A percentile compares a stretch with the other conserved stretches of the same genome.
Conservation (phyloP, 2,329 filamentous ascomycete genomes). For the Diplodia corticola region DNA sequence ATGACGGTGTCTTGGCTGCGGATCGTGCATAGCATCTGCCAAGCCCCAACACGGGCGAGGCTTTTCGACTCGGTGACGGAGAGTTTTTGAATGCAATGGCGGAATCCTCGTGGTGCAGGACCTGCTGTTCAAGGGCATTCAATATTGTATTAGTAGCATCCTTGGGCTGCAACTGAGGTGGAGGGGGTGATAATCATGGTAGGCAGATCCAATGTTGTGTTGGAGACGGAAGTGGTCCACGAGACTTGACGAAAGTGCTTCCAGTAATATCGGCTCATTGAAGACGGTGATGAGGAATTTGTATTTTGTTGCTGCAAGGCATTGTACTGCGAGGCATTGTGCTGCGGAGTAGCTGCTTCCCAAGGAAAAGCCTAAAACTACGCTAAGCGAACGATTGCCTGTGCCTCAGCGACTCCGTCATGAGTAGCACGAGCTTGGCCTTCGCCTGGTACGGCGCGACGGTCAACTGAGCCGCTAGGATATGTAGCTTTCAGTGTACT, state of each 20-base stretch:
- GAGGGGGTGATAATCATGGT: no score
- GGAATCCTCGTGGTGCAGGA: neutral
- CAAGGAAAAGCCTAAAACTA: no score
- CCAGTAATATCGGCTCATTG: neutral
- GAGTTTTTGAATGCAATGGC: neutral
- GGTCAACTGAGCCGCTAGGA: no score
- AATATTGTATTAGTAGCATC: no score
- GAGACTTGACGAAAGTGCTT: neutral
- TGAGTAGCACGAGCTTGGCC: no score
- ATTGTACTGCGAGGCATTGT: no score
- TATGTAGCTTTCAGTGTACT: no score
- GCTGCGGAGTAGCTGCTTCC: no score
- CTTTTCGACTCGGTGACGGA: neutral
- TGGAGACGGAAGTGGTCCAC: neutral
- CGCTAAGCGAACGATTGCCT: no score
- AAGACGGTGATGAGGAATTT: neutral
- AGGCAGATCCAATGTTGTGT: neutral
- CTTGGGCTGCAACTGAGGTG: no score
- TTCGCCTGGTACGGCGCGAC: no score
- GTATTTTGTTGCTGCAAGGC: neutral
- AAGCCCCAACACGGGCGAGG: neutral
- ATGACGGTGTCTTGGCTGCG: neutral
- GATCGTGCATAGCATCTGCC: neutral
- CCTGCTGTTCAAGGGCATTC: neutral
- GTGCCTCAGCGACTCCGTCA: no score